phyloP scores from a whole-genome alignment of 495 filamentous ascomycete species.

The Podospora appendiculata region DNA sequence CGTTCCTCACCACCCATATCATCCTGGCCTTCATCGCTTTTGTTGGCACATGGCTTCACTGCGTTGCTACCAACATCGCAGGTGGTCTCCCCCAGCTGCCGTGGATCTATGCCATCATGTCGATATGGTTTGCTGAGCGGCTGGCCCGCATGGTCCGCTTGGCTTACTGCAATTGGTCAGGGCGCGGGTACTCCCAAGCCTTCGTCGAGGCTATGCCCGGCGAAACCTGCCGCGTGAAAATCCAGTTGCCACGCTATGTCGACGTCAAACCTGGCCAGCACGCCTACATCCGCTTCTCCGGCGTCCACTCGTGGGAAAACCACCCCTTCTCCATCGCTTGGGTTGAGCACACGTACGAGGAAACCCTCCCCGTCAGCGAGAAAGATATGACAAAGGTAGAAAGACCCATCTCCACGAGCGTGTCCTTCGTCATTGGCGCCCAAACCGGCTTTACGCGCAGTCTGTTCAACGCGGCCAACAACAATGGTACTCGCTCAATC shows the following conservation, averaged over 20 bases:
- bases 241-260: constrained; percentile 71
- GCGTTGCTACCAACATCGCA: constrained; percentile 28
- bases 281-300: constrained; percentile 75
- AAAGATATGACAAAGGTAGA: constrained; percentile 16
- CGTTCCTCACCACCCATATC: constrained; percentile 80
- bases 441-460: constrained; percentile 82
- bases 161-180: constrained; percentile 59
- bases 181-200: constrained; percentile 58
- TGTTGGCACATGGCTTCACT: constrained; percentile 64
- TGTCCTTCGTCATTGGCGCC: constrained; percentile 72
- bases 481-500: constrained; percentile 10
- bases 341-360: constrained; percentile 44
- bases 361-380: constrained; percentile 20
- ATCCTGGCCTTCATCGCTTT: constrained; percentile 55
- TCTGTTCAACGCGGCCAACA: constrained; percentile 52
- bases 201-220: constrained; percentile 70
- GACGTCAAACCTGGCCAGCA: constrained; percentile 78
- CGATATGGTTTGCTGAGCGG: constrained; percentile 74
- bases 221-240: constrained; percentile 73
- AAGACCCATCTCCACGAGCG: constrained; percentile 14
- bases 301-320: constrained; percentile 70
- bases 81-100: constrained; percentile 53
- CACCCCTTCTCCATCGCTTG: constrained; percentile 95
- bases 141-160: constrained; percentile 59
- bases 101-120: constrained; percentile 60